Base-by-base conservation (phyloP, 495 filamentous ascomycete species). In the Thermothielavioides terrestris region DNA sequence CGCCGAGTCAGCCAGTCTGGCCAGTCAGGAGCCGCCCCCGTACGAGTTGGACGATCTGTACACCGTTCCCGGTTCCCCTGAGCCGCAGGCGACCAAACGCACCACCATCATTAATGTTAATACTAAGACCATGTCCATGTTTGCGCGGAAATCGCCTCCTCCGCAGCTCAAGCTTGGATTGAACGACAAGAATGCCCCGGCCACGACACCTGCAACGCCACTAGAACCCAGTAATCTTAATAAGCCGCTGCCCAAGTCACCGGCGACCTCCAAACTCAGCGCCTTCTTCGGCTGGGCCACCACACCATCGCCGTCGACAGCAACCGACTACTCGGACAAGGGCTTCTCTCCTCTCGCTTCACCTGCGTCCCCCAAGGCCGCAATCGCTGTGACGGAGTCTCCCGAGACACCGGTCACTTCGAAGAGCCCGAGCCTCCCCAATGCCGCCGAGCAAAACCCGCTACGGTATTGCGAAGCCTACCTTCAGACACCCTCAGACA, bases 191-290 rank as follows among this genome's bases (percentile, higher is more conserved):
- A 49, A 58, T 25, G 40, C 61, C 61, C 59, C 20, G 45, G 54
- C 45, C 55, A 62, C 41, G 39, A 30, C 60, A 28, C 18, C 42
- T 9, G 42, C 54, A 41, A 12, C 43, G 38, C 27, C 54, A 5
- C 22, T 20, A 35, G 52, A 58, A 14, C 56, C 22, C 31, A 58
- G 20, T 57, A 57, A 71, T 51, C 68, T 72, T 42, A 68, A 76
- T 55, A 78, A 76, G 58, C 68, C 74, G 21, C 56, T 75, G 25
- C 75, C 75, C 2, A 78, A 75, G 52, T 78, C 75, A 17, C 77
- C 77, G 10, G 61, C 61, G 28, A 68, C 68, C 10, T 77, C 76
- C 49, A 76, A 77, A 42, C 64, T 77, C 53, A 70, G 68, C 18
- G 64, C 65, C 4, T 72, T 76, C 61, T 77, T 77, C 58, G 75